phyloP scores from a whole-genome alignment of 2,329 filamentous ascomycete species.

The Diaporthe citriasiana region DNA sequence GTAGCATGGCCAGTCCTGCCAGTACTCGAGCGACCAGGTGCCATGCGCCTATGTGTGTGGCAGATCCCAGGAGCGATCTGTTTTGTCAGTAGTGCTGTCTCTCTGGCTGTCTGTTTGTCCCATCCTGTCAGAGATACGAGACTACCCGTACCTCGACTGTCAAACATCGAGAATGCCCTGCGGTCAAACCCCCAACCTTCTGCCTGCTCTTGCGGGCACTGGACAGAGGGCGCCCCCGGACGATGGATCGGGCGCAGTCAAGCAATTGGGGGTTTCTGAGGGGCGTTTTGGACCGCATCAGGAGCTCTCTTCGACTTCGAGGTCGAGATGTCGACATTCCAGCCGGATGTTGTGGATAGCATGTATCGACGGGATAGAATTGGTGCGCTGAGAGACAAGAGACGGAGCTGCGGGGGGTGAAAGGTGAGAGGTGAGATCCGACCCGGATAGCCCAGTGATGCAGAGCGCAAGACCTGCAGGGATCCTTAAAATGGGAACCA shows the following conservation, averaged over 20 bases:
- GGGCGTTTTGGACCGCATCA: not conserved
- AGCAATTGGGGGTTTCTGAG: slow-evolving; percentile 27
- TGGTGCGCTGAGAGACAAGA: slow-evolving; percentile 42
- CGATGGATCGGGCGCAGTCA: slow-evolving; percentile 36
- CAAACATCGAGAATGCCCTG: slow-evolving; percentile 22
- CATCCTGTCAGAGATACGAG: slow-evolving; percentile 31
- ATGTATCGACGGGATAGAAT: slow-evolving; percentile 47
- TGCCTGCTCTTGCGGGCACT: slow-evolving; percentile 34
- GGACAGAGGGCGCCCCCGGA: slow-evolving; percentile 17
- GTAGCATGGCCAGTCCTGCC: slow-evolving; percentile 23
- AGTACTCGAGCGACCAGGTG: slow-evolving; percentile 13
- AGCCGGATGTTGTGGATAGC: slow-evolving; percentile 48
- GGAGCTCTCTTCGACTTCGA: slow-evolving; percentile 2
- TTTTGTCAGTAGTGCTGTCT: slow-evolving; percentile 4
- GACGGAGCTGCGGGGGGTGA: slow-evolving; percentile 29
- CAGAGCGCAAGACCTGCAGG: slow-evolving; percentile 41
- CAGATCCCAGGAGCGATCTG: slow-evolving; percentile 18
- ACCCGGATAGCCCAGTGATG: slow-evolving; percentile 39
- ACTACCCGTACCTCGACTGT: slow-evolving; percentile 25
- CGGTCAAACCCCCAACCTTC: slow-evolving; percentile 40
- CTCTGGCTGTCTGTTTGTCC: not conserved
- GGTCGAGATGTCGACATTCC: not conserved
- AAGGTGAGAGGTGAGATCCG: slow-evolving; percentile 39
- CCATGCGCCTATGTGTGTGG: slow-evolving; percentile 24
- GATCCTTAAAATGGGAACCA: slow-evolving; percentile 32